A percentile compares a stretch with the other conserved stretches of the same genome.
phyloP scores from a whole-genome alignment of 2,329 filamentous ascomycete species.

The Dactylonectria estremocensis region DNA sequence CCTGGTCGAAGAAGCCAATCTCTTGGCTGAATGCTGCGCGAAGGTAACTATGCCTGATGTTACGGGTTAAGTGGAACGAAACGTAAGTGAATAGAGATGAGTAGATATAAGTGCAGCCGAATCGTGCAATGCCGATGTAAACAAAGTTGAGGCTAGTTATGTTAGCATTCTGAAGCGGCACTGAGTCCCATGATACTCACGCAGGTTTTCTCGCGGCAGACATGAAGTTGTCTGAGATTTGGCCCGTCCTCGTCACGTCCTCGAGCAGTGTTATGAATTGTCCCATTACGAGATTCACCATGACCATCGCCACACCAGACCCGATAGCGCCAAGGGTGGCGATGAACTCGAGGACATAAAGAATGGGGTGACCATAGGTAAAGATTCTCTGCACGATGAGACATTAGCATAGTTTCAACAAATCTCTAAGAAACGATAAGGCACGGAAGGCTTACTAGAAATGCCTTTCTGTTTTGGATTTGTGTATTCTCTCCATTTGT shows the following conservation, averaged over 20 bases:
- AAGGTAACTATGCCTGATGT: constrained; percentile 63
- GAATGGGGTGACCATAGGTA: constrained; percentile 36
- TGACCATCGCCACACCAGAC: constrained; percentile 47
- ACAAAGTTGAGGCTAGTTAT: constrained; percentile 63
- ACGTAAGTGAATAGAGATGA: constrained; percentile 61
- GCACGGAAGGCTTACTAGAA: neutral
- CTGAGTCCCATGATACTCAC: constrained; percentile 5
- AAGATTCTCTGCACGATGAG: constrained; percentile 43
- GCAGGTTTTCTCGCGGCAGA: constrained; percentile 23
- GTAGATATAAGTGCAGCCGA: constrained; percentile 63
- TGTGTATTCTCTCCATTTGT: neutral
- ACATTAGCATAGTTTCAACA: too few relatives aligned
- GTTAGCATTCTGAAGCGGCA: neutral
- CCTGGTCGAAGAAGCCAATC: constrained; percentile 62
- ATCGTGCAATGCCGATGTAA: constrained; percentile 69
- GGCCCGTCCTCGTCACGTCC: constrained; percentile 26
- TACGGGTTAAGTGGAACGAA: constrained; percentile 63
- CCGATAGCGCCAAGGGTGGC: constrained; percentile 43
- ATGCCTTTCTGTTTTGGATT: neutral
- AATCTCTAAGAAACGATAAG: too few relatives aligned
- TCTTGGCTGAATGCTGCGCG: constrained; percentile 64
- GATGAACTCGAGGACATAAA: constrained; percentile 46
- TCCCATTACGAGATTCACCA: constrained; percentile 50
- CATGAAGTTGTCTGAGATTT: constrained; percentile 40
- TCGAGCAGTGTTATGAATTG: constrained; percentile 46